Percentiles rank a stretch among this genome's conserved stretches.
phyloP scores from a whole-genome alignment of 2,329 filamentous ascomycete genomes.

The Claviceps citrina region DNA sequence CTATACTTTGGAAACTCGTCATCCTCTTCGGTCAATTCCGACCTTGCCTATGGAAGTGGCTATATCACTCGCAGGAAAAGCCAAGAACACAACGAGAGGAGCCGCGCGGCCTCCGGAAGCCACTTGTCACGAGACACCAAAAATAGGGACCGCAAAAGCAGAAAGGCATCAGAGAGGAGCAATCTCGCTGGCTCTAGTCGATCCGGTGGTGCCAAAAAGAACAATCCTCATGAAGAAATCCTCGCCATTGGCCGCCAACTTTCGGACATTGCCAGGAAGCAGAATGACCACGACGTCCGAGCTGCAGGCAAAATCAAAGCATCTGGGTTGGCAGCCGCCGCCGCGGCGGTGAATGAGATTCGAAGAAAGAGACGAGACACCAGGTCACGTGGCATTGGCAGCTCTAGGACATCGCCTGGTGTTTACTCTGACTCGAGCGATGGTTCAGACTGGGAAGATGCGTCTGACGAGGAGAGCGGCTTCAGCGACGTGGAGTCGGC shows the following conservation, averaged over 20 bases:
- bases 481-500: slow-evolving; percentile 26
- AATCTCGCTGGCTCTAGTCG: slow-evolving; percentile 1
- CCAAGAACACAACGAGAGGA: slow-evolving; percentile 11
- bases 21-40: slow-evolving; percentile 51
- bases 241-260: slow-evolving; percentile 39
- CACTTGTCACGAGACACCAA: background rate
- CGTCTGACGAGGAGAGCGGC: slow-evolving; percentile 29
- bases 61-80: slow-evolving; percentile 30
- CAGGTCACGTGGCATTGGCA: slow-evolving; percentile 22
- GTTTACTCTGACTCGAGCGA: slow-evolving; percentile 22
- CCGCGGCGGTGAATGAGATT: slow-evolving; percentile 26
- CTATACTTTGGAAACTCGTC: slow-evolving; percentile 47
- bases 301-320: slow-evolving; percentile 19
- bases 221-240: slow-evolving; percentile 42
- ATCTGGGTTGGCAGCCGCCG: slow-evolving; percentile 20
- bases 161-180: background rate
- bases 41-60: slow-evolving; percentile 51
- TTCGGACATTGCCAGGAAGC: slow-evolving; percentile 34
- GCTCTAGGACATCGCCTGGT: slow-evolving; percentile 23
- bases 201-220: slow-evolving; percentile 11
- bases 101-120: slow-evolving; percentile 2
- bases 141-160: background rate
- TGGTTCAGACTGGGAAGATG: slow-evolving; percentile 42
- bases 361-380: slow-evolving; percentile 23
- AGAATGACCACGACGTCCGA: slow-evolving; percentile 35